A percentile compares a stretch with the other conserved stretches of the same genome.
Evolutionary conservation across 192 early-diverging fungal species (phyloP).

Genomic region (Podila epicladia): DNA sequence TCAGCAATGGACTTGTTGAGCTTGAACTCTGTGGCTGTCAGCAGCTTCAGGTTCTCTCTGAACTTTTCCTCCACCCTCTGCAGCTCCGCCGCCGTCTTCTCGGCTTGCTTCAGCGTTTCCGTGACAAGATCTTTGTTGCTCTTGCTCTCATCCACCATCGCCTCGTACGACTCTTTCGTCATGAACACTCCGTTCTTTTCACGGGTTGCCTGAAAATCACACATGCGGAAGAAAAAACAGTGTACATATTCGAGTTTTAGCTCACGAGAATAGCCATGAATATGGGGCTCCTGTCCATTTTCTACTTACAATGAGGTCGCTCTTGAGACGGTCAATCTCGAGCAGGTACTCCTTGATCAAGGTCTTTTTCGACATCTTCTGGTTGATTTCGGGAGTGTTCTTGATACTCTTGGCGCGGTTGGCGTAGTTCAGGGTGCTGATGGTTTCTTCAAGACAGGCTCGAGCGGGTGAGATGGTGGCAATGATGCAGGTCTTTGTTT

Average conservation of each 20-base stretch:
- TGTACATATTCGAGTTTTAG: neutral
- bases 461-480: constrained; percentile 89
- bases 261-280: neutral
- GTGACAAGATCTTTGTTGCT: constrained; percentile 46
- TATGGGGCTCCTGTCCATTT: neutral
- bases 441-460: constrained; percentile 72
- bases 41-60: constrained; percentile 31
- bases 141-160: constrained; percentile 57
- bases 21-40: constrained; percentile 42
- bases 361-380: constrained; percentile 83
- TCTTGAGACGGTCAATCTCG: constrained; percentile 82
- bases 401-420: constrained; percentile 80
- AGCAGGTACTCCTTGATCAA: constrained; percentile 83
- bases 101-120: constrained; percentile 33
- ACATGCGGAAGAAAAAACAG: too few species aligned
- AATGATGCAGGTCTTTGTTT: constrained; percentile 95
- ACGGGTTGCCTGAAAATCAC: constrained; percentile 65
- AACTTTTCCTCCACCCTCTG: constrained; percentile 51
- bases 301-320: constrained; percentile 72
- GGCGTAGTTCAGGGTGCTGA: constrained; percentile 83
- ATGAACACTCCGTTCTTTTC: constrained; percentile 89
- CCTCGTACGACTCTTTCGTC: constrained; percentile 69
- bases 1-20: constrained; percentile 40
- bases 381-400: constrained; percentile 81
- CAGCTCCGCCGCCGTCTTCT: constrained; percentile 41